Percentiles rank a stretch among this genome's conserved stretches.
These are phyloP conservation scores for Solanum boliviense DNA, from an alignment of 257 asterid species.

Conservation along the genomic window DNA sequence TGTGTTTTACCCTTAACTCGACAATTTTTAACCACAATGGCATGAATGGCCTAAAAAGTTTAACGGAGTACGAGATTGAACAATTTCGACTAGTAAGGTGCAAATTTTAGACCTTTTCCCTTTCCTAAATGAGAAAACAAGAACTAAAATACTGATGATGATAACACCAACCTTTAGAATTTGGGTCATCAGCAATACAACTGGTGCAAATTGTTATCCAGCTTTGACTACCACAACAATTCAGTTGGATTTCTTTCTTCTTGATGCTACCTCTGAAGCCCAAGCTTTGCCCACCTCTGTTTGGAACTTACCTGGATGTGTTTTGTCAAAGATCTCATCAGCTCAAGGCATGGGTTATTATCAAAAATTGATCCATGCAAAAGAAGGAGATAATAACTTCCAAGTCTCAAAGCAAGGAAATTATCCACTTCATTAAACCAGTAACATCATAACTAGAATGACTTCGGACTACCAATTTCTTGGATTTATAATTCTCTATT, in stretches of 20 bases:
- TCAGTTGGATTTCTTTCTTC: constrained; percentile 25
- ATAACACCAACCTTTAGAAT: neutral
- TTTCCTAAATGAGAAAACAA: neutral
- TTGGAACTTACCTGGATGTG: constrained; percentile 71
- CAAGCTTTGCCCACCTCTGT: constrained; percentile 87
- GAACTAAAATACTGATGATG: neutral
- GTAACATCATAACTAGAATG: neutral
- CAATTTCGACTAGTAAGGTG: neutral
- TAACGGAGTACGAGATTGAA: neutral
- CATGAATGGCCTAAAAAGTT: neutral
- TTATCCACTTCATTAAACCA: neutral
- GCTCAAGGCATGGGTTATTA: neutral
- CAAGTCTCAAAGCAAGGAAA: neutral
- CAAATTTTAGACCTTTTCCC: neutral
- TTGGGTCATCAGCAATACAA: neutral
- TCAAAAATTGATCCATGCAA: neutral
- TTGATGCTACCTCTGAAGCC: constrained; percentile 82
- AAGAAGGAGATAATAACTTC: neutral
- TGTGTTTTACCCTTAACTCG: neutral
- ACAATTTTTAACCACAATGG: neutral
- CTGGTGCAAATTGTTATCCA: neutral
- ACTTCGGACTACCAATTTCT: neutral
- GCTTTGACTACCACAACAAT: neutral
- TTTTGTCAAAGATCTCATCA: neutral
- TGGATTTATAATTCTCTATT: neutral